These are phyloP conservation scores for Metschnikowia kunwiensis DNA, from an alignment of 805 yeast genomes.

Conservation along the genomic window DNA sequence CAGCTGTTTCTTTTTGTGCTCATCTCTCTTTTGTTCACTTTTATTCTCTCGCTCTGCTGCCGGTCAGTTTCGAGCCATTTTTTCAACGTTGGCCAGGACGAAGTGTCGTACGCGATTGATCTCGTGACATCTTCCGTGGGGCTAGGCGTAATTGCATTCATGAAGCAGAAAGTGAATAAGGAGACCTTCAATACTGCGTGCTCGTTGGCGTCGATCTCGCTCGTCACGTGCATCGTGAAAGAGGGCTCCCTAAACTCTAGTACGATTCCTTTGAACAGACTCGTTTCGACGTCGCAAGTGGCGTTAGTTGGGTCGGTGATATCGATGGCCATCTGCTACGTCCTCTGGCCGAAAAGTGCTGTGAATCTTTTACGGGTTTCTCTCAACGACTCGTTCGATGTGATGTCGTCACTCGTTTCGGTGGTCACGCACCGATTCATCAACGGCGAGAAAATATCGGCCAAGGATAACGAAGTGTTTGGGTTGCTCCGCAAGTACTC, in stretches of 20 bases:
- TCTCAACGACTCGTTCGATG: conserved; percentile 50
- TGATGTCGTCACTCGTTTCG: conserved; percentile 49
- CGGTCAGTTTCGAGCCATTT: conserved; percentile 49
- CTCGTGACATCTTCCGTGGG: conserved; percentile 52
- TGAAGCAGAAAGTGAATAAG: conserved; percentile 63
- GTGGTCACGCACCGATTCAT: conserved; percentile 48
- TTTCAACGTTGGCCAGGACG: conserved; percentile 44
- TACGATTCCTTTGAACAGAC: conserved; percentile 51
- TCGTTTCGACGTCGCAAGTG: conserved; percentile 53
- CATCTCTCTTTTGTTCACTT: conserved; percentile 51
- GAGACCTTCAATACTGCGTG: conserved; percentile 80
- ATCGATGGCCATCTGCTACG: conserved; percentile 59
- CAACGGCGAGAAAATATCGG: conserved; percentile 43
- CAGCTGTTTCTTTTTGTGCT: conserved; percentile 65
- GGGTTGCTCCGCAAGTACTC: conserved; percentile 41
- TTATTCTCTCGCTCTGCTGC: conserved; percentile 49
- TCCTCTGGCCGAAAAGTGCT: conserved; percentile 63
- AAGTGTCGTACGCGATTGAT: conserved; percentile 51
- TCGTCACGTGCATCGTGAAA: conserved; percentile 67
- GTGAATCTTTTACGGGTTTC: conserved; percentile 40
- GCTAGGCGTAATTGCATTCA: conserved; percentile 63
- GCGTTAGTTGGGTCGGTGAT: conserved; percentile 59
- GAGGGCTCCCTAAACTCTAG: conserved; percentile 68
- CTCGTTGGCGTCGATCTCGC: conserved; percentile 66
- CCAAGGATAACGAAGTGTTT: conserved; percentile 36